Conservation (phyloP, 2,329 filamentous ascomycete species). For the Neonectria neomacrospora region DNA sequence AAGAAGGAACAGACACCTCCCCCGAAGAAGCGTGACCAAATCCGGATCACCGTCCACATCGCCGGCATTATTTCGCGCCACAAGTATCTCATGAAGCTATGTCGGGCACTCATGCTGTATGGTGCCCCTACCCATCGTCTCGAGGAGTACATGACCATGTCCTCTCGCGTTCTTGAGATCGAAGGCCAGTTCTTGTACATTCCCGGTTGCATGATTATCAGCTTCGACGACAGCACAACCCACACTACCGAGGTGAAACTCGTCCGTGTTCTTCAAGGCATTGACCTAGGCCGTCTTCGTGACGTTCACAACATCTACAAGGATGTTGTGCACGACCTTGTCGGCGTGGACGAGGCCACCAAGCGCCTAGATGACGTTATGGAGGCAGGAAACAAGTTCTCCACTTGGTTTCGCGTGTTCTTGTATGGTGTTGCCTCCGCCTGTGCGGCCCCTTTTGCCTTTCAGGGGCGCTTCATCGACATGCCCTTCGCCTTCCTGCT, state of each 20-base stretch:
- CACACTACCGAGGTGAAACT: slow-evolving; percentile 86
- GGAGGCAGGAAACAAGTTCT: slow-evolving; percentile 57
- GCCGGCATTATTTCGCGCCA: slow-evolving; percentile 80
- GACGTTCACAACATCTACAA: slow-evolving; percentile 84
- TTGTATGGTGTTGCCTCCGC: slow-evolving; percentile 82
- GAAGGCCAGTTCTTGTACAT: slow-evolving; percentile 91
- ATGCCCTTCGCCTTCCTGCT: slow-evolving; percentile 81
- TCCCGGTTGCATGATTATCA: slow-evolving; percentile 93
- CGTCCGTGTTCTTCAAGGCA: slow-evolving; percentile 73
- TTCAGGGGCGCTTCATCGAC: slow-evolving; percentile 80
- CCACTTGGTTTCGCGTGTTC: slow-evolving; percentile 66
- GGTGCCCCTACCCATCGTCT: slow-evolving; percentile 91
- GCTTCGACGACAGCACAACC: slow-evolving; percentile 79
- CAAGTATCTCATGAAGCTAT: slow-evolving; percentile 85
- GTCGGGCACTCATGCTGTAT: slow-evolving; percentile 87
- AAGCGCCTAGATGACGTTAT: slow-evolving; percentile 68
- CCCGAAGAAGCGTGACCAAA: slow-evolving; percentile 52
- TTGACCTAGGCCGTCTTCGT: slow-evolving; percentile 78
- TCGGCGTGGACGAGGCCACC: slow-evolving; percentile 77
- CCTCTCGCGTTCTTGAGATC: slow-evolving; percentile 86
- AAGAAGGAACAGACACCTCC: slow-evolving; percentile 52
- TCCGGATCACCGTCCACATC: slow-evolving; percentile 67
- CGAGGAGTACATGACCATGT: slow-evolving; percentile 93
- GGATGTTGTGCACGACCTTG: slow-evolving; percentile 81
- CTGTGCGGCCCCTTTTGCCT: slow-evolving; percentile 82